phyloP scores from a whole-genome alignment of 805 yeast species.

The Metschnikowia similis region DNA sequence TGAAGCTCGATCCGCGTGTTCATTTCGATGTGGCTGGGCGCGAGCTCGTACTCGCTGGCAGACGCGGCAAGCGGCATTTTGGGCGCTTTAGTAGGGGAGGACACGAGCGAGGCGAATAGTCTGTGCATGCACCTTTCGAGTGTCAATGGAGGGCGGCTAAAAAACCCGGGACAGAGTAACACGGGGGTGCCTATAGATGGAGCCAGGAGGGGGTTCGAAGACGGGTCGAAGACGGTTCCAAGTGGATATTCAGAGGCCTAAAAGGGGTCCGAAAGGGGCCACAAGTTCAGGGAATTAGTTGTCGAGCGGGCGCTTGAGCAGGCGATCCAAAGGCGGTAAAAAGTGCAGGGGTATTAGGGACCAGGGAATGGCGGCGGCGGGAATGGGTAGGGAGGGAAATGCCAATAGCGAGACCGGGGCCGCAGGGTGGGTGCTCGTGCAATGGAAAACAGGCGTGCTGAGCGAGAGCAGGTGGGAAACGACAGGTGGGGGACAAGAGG shows the following conservation, averaged over 20 bases:
- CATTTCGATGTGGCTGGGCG: conserved; percentile 1
- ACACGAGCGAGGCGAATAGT: too few relatives aligned
- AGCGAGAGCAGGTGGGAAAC: not conserved
- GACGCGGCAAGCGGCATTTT: not conserved
- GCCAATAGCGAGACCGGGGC: not conserved
- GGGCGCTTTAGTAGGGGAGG: not conserved
- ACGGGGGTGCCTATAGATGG: too few relatives aligned
- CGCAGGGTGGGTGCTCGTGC: not conserved
- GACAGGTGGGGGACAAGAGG: not conserved
- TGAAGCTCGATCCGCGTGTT: not conserved
- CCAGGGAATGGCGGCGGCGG: not conserved
- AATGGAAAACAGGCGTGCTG: not conserved
- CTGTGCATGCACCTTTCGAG: too few relatives aligned
- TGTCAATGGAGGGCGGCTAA: too few relatives aligned
- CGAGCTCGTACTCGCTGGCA: not conserved
- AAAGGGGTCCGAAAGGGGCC: too few relatives aligned
- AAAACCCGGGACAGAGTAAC: too few relatives aligned
- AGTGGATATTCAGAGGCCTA: too few relatives aligned
- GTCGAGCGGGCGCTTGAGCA: not conserved
- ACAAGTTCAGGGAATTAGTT: too few relatives aligned
- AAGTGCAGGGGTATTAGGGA: not conserved
- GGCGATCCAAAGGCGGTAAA: not conserved
- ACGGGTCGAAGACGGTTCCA: too few relatives aligned
- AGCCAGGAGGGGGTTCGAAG: too few relatives aligned
- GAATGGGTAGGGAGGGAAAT: too few relatives aligned